phyloP scores from a whole-genome alignment of 2,329 filamentous ascomycete genomes.

The Seiridium cupressi region DNA sequence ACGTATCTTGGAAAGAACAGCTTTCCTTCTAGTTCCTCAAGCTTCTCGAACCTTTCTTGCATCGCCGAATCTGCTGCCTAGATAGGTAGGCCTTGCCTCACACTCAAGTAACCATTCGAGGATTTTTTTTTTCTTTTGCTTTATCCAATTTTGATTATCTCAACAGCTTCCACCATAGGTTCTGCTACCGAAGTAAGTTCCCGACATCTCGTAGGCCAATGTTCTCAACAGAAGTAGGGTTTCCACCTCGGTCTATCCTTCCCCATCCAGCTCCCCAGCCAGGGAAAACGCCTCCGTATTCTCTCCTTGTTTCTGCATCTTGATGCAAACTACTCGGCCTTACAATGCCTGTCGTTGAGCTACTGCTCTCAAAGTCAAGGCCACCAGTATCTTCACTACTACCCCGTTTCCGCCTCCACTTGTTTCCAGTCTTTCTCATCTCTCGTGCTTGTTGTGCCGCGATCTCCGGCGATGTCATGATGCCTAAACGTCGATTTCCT shows the following conservation, averaged over 20 bases:
- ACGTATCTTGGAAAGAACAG: too few relatives aligned
- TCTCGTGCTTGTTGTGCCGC: conserved; percentile 20
- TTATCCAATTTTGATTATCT: too few relatives aligned
- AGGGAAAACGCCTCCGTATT: conserved; percentile 24
- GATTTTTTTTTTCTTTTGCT: too few relatives aligned
- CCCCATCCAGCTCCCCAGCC: conserved; percentile 40
- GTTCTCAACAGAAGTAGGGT: conserved; percentile 27
- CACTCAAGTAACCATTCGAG: too few relatives aligned
- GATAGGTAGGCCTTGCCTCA: too few relatives aligned
- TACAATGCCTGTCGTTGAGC: conserved; percentile 22
- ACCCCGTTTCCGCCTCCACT: conserved; percentile 15
- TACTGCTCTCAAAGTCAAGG: conserved; percentile 20
- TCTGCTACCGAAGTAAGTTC: conserved; percentile 24
- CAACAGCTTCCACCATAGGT: too few relatives aligned
- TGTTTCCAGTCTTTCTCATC: conserved; percentile 16
- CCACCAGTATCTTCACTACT: conserved; percentile 6
- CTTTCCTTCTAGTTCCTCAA: too few relatives aligned
- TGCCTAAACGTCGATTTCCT: conserved; percentile 32
- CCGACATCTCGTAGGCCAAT: conserved; percentile 36
- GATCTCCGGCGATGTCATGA: conserved; percentile 42
- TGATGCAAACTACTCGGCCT: conserved; percentile 8
- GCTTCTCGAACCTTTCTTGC: too few relatives aligned
- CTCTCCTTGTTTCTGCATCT: background rate
- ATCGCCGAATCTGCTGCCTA: too few relatives aligned
- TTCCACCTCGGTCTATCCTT: conserved; percentile 31